phyloP scores from a whole-genome alignment of 306 rosid species.

The Gastrolobium bilobum region DNA sequence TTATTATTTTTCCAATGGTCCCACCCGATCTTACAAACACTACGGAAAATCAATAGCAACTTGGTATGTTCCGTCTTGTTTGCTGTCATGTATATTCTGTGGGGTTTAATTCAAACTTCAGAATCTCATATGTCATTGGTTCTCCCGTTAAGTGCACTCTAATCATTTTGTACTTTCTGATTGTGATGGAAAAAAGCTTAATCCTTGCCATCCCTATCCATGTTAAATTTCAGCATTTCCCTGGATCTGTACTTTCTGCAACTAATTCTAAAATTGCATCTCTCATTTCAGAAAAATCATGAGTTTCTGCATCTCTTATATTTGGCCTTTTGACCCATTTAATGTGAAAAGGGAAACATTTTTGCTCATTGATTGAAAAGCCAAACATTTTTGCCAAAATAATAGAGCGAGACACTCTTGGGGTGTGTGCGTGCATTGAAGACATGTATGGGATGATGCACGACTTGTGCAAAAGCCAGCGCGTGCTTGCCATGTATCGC shows the following conservation, averaged over 20 bases:
- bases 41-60: neutral
- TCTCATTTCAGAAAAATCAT: neutral
- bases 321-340: too few species aligned
- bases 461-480: too few species aligned
- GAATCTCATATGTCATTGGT: neutral
- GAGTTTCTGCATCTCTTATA: neutral
- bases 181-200: neutral
- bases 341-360: too few species aligned
- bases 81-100: neutral
- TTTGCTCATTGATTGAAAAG: too few species aligned
- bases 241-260: neutral
- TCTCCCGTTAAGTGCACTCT: too few species aligned
- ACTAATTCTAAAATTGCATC: neutral
- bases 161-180: neutral
- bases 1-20: neutral
- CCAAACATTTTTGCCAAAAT: too few species aligned
- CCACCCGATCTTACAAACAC: neutral
- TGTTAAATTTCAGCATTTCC: neutral
- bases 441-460: too few species aligned
- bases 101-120: conserved; percentile 20
- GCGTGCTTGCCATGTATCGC: too few species aligned
- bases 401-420: too few species aligned
- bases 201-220: neutral
- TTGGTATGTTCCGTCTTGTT: conserved; percentile 14
- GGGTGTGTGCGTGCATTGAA: too few species aligned